These are phyloP conservation scores for Xerocomellus chrysenteron DNA, from an alignment of 768 basidiomycete genomes.

Conservation along the genomic window DNA sequence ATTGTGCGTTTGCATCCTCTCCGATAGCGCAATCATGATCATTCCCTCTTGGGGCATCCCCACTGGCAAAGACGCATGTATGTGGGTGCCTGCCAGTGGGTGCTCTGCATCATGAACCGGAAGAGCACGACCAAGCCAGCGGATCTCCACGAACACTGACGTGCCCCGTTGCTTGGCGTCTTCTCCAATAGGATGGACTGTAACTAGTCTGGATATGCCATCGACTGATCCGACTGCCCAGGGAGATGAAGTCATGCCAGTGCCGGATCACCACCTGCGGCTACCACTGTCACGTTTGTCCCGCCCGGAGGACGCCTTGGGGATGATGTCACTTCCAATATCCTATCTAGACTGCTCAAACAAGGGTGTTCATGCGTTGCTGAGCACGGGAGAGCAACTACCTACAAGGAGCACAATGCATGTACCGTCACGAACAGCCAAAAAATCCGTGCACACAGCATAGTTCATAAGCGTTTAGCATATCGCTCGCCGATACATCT, in stretches of 20 bases:
- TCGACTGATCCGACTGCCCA: not conserved
- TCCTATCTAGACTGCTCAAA: not conserved
- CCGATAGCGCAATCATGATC: not conserved
- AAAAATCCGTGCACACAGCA: not conserved
- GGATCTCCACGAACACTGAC: too few relatives aligned
- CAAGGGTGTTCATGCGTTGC: not conserved
- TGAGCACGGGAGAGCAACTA: not conserved
- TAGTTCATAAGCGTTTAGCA: slow-evolving; percentile 30
- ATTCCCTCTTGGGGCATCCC: not conserved
- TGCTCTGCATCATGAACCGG: not conserved
- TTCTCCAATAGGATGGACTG: not conserved
- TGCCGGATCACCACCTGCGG: not conserved
- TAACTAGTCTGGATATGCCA: not conserved
- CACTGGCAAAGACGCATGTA: not conserved
- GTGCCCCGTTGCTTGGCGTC: too few relatives aligned
- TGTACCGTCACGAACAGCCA: not conserved
- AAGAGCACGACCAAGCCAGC: not conserved
- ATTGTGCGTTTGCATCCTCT: too few relatives aligned
- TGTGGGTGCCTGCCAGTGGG: not conserved
- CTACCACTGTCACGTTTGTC: too few relatives aligned
- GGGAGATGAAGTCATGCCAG: not conserved
- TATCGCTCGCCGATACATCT: slow-evolving; percentile 40
- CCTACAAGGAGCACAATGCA: not conserved
- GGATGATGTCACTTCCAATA: not conserved
- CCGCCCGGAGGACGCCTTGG: too few relatives aligned